Conservation (phyloP, 257 asterid species). For the Solanum virginianum region DNA sequence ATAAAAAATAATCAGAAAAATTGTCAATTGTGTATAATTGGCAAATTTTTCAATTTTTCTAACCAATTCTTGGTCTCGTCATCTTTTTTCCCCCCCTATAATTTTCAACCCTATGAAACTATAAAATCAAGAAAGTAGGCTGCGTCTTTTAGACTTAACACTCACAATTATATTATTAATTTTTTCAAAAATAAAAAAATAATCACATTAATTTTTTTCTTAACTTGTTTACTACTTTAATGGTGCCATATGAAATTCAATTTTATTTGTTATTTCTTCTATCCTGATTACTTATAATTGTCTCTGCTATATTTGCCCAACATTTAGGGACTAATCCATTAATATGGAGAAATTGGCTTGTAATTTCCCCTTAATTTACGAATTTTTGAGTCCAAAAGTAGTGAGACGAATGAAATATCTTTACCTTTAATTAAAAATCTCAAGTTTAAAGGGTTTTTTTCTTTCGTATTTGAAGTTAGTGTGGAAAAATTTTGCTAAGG, state of each 20-base stretch:
- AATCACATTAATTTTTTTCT: not conserved
- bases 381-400: not conserved
- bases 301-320: not conserved
- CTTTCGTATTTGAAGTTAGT: not conserved
- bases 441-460: not conserved
- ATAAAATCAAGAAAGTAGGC: not conserved
- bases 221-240: not conserved
- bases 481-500: not conserved
- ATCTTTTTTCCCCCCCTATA: not conserved
- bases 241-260: not conserved
- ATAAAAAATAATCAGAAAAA: not conserved
- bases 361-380: not conserved
- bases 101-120: not conserved
- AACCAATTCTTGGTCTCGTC: not conserved
- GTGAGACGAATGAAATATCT: not conserved
- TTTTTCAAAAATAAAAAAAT: not conserved
- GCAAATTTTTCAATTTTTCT: not conserved
- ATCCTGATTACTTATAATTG: not conserved
- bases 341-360: not conserved
- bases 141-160: not conserved
- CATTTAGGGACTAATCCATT: not conserved
- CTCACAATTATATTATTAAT: not conserved
- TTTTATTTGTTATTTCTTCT: not conserved
- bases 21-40: not conserved
- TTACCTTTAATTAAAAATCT: not conserved